Conservation (phyloP, 805 yeast species). For the Spathaspora sp. region DNA sequence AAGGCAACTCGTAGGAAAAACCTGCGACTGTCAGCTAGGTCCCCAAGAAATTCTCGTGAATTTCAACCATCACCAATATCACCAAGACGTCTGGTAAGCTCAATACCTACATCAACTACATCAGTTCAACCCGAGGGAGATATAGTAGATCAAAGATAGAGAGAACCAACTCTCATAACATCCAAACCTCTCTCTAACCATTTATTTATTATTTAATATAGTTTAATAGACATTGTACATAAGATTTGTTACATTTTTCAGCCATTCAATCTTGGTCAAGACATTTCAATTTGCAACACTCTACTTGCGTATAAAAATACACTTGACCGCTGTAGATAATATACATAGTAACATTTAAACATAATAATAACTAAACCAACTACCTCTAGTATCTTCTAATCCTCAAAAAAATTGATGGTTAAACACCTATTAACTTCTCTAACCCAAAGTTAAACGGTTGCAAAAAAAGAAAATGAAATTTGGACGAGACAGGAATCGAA, state of each 20-base stretch:
- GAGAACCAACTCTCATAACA: too few relatives aligned
- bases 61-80: neutral
- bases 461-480: slow-evolving; percentile 15
- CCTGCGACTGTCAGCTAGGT: neutral
- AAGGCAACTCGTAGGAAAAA: neutral
- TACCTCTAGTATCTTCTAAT: too few relatives aligned
- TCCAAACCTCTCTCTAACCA: neutral
- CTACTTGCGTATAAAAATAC: too few relatives aligned
- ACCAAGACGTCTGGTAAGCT: neutral
- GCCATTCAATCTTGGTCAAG: neutral
- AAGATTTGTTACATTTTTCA: neutral
- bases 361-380: too few relatives aligned
- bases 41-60: neutral
- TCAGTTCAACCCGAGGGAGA: neutral
- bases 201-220: too few relatives aligned
- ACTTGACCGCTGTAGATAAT: too few relatives aligned
- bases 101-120: neutral
- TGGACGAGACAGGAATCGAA: slow-evolving; percentile 79
- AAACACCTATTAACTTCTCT: too few relatives aligned
- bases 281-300: too few relatives aligned
- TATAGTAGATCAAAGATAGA: neutral
- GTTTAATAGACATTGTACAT: neutral
- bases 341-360: too few relatives aligned
- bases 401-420: neutral
- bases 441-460: neutral